A percentile compares a stretch with the other conserved stretches of the same genome.
These are phyloP conservation scores for Leccinum griseonigrum DNA, from an alignment of 1,284 basidiomycete genomes.

Conservation along the genomic window DNA sequence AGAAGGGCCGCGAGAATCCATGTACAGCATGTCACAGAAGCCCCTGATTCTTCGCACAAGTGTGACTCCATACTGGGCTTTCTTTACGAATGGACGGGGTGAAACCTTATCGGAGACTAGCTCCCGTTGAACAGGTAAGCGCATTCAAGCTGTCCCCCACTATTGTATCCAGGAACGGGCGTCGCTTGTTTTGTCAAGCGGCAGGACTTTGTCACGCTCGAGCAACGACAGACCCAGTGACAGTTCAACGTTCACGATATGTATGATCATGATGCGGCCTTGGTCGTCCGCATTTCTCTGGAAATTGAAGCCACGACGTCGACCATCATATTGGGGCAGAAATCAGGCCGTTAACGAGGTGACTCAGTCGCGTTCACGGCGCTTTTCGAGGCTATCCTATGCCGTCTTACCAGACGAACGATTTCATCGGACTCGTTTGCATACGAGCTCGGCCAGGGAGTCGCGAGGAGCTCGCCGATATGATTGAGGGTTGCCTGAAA, in stretches of 20 bases:
- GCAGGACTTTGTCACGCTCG: not conserved
- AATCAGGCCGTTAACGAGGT: not conserved
- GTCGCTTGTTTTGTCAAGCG: constrained; percentile 1
- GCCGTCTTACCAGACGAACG: not conserved
- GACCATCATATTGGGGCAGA: not conserved
- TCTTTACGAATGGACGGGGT: not conserved
- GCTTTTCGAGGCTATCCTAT: not conserved
- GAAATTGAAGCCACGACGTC: not conserved
- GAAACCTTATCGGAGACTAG: not conserved
- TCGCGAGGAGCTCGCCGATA: not conserved
- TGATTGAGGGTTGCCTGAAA: not conserved
- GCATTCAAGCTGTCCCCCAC: not conserved
- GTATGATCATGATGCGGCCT: not conserved
- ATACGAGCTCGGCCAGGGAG: not conserved
- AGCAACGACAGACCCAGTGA: not conserved
- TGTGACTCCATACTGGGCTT: not conserved
- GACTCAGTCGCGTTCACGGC: not conserved
- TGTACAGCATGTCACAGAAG: constrained; percentile 12
- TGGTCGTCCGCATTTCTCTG: not conserved
- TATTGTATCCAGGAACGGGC: not conserved
- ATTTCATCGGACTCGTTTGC: not conserved
- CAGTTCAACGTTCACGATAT: not conserved
- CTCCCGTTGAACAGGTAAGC: not conserved
- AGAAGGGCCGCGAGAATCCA: not conserved
- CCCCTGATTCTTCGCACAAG: not conserved